Conservation (phyloP, 2,329 filamentous ascomycete genomes). For the Alternaria novae-zelandiae region DNA sequence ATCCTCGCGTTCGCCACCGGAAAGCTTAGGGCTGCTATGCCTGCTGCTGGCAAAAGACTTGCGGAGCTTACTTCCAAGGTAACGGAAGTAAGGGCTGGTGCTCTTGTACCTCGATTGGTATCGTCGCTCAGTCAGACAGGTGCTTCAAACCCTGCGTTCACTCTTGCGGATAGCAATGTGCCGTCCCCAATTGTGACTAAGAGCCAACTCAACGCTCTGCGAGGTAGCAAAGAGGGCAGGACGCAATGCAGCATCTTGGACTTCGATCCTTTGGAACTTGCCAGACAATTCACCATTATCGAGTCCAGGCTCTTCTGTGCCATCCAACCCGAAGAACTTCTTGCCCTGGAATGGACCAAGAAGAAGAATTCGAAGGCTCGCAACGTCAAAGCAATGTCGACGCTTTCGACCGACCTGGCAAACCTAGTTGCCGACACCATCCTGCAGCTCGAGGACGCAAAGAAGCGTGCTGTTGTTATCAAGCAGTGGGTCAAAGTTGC, state of each 20-base stretch:
- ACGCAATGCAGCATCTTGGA: constrained; percentile 77
- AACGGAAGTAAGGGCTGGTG: constrained; percentile 68
- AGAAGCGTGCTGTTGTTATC: constrained; percentile 87
- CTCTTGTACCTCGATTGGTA: constrained; percentile 80
- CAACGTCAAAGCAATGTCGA: constrained; percentile 94
- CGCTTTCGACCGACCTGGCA: constrained; percentile 87
- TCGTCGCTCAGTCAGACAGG: constrained; percentile 90
- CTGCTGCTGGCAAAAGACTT: constrained; percentile 80
- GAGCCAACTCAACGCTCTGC: constrained; percentile 75
- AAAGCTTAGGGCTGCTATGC: constrained; percentile 71
- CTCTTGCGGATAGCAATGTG: constrained; percentile 73
- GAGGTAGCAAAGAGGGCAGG: constrained; percentile 76
- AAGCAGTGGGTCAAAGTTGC: constrained; percentile 99
- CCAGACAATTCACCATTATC: constrained; percentile 89
- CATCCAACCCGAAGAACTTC: constrained; percentile 88
- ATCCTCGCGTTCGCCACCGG: constrained; percentile 82
- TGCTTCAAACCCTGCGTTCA: constrained; percentile 73
- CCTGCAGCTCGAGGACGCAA: constrained; percentile 83
- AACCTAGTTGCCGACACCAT: constrained; percentile 95
- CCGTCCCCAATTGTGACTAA: constrained; percentile 75
- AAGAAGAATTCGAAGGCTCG: constrained; percentile 78
- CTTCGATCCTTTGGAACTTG: constrained; percentile 89
- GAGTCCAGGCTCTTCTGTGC: constrained; percentile 90
- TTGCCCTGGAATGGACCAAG: constrained; percentile 94
- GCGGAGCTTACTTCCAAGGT: constrained; percentile 82